Evolutionary conservation across 1,284 basidiomycete genomes (phyloP), one percentile per base, ranked within the genome.

Genomic region (Paramarasmius palmivorus): DNA sequence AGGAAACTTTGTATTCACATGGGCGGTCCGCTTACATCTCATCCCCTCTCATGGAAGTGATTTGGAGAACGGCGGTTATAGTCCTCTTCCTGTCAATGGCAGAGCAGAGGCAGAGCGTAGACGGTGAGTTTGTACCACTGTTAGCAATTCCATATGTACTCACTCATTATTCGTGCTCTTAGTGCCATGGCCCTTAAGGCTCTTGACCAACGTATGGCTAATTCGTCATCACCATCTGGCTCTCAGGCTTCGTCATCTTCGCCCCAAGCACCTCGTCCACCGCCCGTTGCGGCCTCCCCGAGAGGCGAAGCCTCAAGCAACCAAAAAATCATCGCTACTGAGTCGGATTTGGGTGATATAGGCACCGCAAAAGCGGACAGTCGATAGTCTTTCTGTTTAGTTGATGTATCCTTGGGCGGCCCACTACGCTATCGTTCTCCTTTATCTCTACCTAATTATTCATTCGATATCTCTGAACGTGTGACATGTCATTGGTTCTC

Each of bases 141-240:
- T 49, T 32, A 25, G 37, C 2, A 26, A 14, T 19, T 12, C 14
- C 40, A 6, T 19, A 29, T 19, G 7, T 26, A 20, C 39, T 26
- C 8, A 26, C 35, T 29, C 6, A 19, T 17, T 12, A 20, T n/a
- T 20, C 19, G 19, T 40, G 29, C 34, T 50, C 55, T 17, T 56
- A 92, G 92, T 59, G 90, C 92, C 2, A 86, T 97, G 78, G 96
- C 96, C 37, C 74, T 99, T 61, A 96, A 98, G 69, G 96, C 96
- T 8, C 83, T 99, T 25, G 96, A 99, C 64, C 94, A 96, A 63
- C 82, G 95, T 23, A 69, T 98, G 56, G 93, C 95, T 17, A 83
- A 79, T 56, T 77, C 83, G 23, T 75, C 81, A 37, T 73, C 79
- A 34, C 74, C 74, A 26, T 59, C 74, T 53, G 65, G 66, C 17